phyloP scores from a whole-genome alignment of 2,329 filamentous ascomycete species.

The Colletotrichum sp. region DNA sequence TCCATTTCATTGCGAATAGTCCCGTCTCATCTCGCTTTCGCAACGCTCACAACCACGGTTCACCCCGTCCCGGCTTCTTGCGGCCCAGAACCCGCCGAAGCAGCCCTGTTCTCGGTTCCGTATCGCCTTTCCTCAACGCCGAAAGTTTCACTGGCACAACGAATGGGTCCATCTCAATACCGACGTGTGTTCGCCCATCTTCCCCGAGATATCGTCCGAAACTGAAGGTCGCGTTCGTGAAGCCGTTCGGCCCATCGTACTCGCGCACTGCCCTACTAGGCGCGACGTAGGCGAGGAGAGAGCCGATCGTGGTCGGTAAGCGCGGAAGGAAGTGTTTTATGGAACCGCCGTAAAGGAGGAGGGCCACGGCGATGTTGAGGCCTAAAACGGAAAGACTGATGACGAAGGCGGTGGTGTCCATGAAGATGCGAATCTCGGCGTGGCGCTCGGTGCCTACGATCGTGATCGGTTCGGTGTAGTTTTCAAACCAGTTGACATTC shows the following conservation, averaged over 20 bases:
- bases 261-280: slow-evolving; percentile 45
- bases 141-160: slow-evolving; percentile 34
- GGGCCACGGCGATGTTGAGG: slow-evolving; percentile 47
- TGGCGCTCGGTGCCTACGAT: no score
- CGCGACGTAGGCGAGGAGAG: slow-evolving; percentile 51
- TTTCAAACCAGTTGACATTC: no score
- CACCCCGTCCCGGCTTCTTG: neutral
- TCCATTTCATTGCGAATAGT: no score
- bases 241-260: slow-evolving; percentile 26
- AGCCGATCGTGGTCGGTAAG: slow-evolving; percentile 56
- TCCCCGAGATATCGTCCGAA: slow-evolving; percentile 55
- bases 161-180: slow-evolving; percentile 55
- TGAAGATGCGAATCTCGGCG: slow-evolving; percentile 45
- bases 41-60: slow-evolving; percentile 13
- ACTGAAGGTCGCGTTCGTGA: slow-evolving; percentile 35
- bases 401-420: slow-evolving; percentile 49
- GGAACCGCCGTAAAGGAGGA: slow-evolving; percentile 44
- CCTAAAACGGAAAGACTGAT: slow-evolving; percentile 48
- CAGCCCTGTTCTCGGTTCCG: neutral
- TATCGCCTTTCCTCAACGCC: slow-evolving; percentile 4
- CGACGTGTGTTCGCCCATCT: slow-evolving; percentile 51
- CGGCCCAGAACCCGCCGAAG: neutral
- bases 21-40: slow-evolving; percentile 16
- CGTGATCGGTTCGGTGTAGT: no score
- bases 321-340: slow-evolving; percentile 50